Percentiles rank a stretch among this genome's conserved stretches.
Conservation (phyloP, 2,329 filamentous ascomycete species). For the Pseudogymnoascus sp. region DNA sequence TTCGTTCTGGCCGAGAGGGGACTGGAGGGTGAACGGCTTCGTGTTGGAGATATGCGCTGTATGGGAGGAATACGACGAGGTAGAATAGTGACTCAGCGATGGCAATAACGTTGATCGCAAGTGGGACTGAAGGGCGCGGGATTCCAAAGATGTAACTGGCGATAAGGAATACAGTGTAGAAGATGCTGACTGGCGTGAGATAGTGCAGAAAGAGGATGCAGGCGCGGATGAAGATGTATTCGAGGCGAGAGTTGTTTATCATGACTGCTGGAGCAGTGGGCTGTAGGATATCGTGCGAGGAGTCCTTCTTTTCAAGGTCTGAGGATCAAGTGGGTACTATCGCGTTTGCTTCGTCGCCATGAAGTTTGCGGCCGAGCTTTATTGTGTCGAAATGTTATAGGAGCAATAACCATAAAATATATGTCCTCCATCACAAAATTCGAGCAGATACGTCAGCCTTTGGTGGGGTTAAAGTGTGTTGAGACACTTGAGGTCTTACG, state of each 20-base stretch:
- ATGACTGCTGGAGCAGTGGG: constrained; percentile 17
- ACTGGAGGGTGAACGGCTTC: constrained; percentile 43
- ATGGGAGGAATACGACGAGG: constrained; percentile 45
- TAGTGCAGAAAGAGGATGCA: constrained; percentile 42
- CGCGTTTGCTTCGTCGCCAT: background rate
- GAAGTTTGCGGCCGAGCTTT: background rate
- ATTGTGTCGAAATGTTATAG: background rate
- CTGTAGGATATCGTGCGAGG: background rate
- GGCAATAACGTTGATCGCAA: constrained; percentile 35
- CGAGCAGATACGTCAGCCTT: constrained; percentile 2
- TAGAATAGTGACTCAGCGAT: constrained; percentile 49
- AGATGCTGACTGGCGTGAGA: constrained; percentile 42
- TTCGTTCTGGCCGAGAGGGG: constrained; percentile 38
- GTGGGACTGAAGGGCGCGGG: constrained; percentile 19
- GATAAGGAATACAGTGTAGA: constrained; percentile 35
- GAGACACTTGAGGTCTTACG: background rate
- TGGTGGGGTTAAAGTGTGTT: constrained; percentile 1
- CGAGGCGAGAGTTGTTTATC: constrained; percentile 28
- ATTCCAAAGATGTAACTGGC: constrained; percentile 27
- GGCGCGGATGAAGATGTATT: constrained; percentile 36
- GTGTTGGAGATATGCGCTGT: constrained; percentile 42
- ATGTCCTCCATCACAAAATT: background rate
- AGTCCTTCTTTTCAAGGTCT: background rate
- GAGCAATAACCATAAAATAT: background rate
- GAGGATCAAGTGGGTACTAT: background rate